Conservation (phyloP, 176 grass and related monocot genomes). For the Musa schizocarpa region DNA sequence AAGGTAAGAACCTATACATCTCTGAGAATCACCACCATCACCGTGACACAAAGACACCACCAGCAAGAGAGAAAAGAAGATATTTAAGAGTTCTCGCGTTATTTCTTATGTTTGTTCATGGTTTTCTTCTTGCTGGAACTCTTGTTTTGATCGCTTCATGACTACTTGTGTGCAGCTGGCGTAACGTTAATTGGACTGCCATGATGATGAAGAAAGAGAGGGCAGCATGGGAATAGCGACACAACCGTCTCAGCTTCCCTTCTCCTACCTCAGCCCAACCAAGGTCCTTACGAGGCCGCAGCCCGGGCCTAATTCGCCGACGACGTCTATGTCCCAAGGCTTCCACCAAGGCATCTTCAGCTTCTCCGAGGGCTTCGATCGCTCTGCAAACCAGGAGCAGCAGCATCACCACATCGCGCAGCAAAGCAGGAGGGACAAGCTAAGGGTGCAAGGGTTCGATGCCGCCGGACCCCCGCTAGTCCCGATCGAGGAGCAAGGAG, state of each 20-base stretch:
- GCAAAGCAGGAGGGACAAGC: slow-evolving; percentile 89
- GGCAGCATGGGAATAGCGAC: slow-evolving; percentile 75
- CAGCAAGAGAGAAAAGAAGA: no score
- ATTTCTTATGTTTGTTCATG: no score
- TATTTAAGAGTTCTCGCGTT: no score
- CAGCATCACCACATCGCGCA: slow-evolving; percentile 70
- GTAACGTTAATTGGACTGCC: background rate
- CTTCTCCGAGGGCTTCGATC: slow-evolving; percentile 36
- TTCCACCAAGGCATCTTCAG: slow-evolving; percentile 73
- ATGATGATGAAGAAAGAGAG: slow-evolving; percentile 4
- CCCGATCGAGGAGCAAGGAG: slow-evolving; percentile 29
- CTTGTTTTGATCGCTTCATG: background rate
- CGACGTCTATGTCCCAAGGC: slow-evolving; percentile 79
- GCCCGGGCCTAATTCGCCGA: background rate
- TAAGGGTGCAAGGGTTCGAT: slow-evolving; percentile 79
- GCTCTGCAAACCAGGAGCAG: slow-evolving; percentile 29
- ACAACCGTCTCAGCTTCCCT: slow-evolving; percentile 32
- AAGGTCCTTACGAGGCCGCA: background rate
- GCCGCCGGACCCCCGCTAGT: slow-evolving; percentile 33
- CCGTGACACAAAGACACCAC: no score
- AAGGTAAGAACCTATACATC: background rate
- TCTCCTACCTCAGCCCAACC: background rate
- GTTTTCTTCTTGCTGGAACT: background rate
- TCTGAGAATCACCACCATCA: no score
- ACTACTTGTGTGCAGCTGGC: background rate